phyloP scores from a whole-genome alignment of 139 green algal genomes.

The Tetraselmis chui region DNA sequence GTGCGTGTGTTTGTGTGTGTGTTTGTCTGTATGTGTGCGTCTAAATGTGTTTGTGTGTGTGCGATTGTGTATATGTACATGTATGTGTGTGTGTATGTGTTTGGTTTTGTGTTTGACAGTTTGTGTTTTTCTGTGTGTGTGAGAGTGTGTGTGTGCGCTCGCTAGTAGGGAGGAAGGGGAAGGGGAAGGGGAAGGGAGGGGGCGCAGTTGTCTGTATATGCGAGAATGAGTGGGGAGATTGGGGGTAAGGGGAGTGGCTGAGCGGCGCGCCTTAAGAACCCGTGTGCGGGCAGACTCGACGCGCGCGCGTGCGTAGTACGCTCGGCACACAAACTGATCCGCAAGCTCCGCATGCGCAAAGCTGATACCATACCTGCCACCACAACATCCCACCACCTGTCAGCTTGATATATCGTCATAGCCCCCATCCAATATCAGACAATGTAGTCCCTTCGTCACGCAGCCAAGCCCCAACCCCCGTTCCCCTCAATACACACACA shows the following conservation, averaged over 20 bases:
- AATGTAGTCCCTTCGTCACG: too few relatives aligned
- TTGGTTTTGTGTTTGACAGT: too few relatives aligned
- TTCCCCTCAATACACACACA: too few relatives aligned
- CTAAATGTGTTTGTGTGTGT: too few relatives aligned
- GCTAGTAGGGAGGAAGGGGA: not conserved
- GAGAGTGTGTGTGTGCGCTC: not conserved
- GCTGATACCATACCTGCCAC: not conserved
- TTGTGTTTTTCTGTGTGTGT: not conserved
- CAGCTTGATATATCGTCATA: not conserved
- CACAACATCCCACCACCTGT: not conserved
- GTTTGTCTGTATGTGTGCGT: too few relatives aligned
- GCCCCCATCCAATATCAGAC: too few relatives aligned
- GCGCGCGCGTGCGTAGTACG: slow-evolving; percentile 5
- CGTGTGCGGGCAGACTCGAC: not conserved
- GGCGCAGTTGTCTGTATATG: not conserved
- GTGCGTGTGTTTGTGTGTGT: too few relatives aligned
- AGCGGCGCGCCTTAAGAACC: slow-evolving; percentile 3
- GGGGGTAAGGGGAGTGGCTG: not conserved
- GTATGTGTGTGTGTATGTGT: too few relatives aligned
- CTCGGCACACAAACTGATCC: slow-evolving; percentile 14
- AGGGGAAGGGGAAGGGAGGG: too few relatives aligned
- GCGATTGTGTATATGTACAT: too few relatives aligned
- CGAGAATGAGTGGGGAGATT: too few relatives aligned
- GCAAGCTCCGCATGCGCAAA: not conserved
- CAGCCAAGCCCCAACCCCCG: not conserved